Percentiles rank a stretch among this genome's conserved stretches.
Conservation (phyloP, 352 stramenopile genomes). For the Aphanomyces invadans region DNA sequence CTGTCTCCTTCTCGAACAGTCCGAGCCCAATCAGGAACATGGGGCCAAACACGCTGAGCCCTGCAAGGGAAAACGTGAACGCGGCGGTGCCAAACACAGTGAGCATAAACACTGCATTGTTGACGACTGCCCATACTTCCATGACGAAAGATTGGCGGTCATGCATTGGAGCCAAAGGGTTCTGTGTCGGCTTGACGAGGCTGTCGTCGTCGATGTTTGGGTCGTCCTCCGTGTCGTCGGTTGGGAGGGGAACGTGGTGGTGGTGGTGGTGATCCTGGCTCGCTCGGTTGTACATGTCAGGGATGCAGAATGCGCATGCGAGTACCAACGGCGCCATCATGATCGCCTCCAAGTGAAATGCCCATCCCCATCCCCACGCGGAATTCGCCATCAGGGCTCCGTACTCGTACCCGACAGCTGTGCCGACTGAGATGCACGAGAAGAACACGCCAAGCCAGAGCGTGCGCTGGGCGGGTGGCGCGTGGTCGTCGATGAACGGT, state of each 20-base stretch:
- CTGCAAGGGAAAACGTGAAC: slow-evolving; percentile 83
- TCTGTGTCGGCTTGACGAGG: too few relatives aligned
- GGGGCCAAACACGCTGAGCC: slow-evolving; percentile 80
- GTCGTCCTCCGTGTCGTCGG: not conserved
- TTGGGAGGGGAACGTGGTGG: not conserved
- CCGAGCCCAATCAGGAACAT: slow-evolving; percentile 85
- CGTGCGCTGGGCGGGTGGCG: slow-evolving; percentile 51
- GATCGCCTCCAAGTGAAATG: slow-evolving; percentile 82
- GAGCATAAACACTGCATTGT: slow-evolving; percentile 62
- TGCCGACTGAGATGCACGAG: slow-evolving; percentile 87
- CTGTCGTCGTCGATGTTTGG: slow-evolving; percentile 18
- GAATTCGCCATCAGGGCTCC: slow-evolving; percentile 60
- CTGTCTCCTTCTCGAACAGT: slow-evolving; percentile 78
- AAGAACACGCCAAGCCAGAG: slow-evolving; percentile 90
- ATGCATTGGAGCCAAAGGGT: too few relatives aligned
- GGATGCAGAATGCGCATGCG: slow-evolving; percentile 49
- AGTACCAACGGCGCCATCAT: slow-evolving; percentile 74
- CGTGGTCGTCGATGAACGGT: slow-evolving; percentile 89
- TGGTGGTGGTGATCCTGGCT: too few relatives aligned
- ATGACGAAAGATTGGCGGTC: slow-evolving; percentile 35
- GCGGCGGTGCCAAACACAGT: slow-evolving; percentile 75
- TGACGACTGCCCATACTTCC: slow-evolving; percentile 48
- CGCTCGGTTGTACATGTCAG: slow-evolving; percentile 43
- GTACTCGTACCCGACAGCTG: slow-evolving; percentile 87
- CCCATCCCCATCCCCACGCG: slow-evolving; percentile 59